phyloP scores from a whole-genome alignment of 1,284 basidiomycete genomes.

The Pseudozyma flocculosa region DNA sequence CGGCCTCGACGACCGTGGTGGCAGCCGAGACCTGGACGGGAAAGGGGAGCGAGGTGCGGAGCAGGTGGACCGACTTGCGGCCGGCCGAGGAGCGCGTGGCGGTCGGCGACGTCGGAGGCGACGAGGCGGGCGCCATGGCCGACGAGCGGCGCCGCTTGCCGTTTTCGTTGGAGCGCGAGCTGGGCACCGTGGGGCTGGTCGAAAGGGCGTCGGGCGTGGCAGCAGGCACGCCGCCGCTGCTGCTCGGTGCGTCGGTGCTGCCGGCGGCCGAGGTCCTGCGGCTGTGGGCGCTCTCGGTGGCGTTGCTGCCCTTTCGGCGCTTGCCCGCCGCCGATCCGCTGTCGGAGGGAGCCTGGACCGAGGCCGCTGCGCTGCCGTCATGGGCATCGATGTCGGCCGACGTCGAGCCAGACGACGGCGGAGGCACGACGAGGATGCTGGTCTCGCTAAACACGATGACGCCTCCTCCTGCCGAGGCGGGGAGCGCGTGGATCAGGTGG shows the following conservation, averaged over 20 bases:
- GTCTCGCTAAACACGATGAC: conserved; percentile 50
- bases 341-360: not conserved
- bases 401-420: conserved; percentile 20
- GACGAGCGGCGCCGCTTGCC: conserved; percentile 42
- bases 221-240: not conserved
- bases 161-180: conserved; percentile 31
- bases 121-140: conserved; percentile 5
- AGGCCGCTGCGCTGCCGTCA: not conserved
- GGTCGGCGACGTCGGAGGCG: conserved; percentile 6
- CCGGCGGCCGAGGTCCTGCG: not conserved
- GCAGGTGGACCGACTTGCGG: conserved; percentile 8
- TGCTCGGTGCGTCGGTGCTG: no score
- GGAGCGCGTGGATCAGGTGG: conserved; percentile 38
- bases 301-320: conserved; percentile 38
- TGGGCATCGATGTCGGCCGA: no score
- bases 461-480: conserved; percentile 44
- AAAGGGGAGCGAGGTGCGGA: conserved; percentile 25
- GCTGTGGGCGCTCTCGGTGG: no score
- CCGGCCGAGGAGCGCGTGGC: conserved; percentile 4
- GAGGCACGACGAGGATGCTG: conserved; percentile 45
- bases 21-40: conserved; percentile 42
- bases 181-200: no score
- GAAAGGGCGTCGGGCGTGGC: not conserved
- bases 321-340: conserved; percentile 21
- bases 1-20: conserved; percentile 15